Base-by-base conservation (phyloP, 1,284 basidiomycete genomes). In the Peniophora sp. region DNA sequence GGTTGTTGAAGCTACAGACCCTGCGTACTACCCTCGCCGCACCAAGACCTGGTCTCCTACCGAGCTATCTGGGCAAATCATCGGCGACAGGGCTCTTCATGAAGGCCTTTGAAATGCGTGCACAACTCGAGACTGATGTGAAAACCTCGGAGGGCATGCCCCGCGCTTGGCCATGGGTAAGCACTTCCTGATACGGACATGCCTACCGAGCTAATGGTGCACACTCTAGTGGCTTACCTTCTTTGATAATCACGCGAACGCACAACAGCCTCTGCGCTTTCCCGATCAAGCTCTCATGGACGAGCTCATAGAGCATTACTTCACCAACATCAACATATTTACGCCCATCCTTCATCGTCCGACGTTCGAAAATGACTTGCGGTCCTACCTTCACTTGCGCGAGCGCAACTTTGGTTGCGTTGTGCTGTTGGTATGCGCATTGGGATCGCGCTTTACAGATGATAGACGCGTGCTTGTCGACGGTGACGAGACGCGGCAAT, bases 281-380 rank as follows among this genome's bases (percentile, higher is more conserved):
- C 85, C 86, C 0, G 74, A 78, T 0, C 59, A 69, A 2, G 85
- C 89, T 50, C 70, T 94, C 12, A 73, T 83, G 16, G 56, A 60
- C 2, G 59, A 58, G 1, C 75, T 94, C 22, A 72, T 92, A 55
- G 77, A 85, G 24, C 68, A 79, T 9, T 92, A 86, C 62, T 94
- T 93, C 60, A 57, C 58, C 1, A 61, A 78, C 46, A 63, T 79
- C 55, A 89, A 92, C 61, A 60, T 65, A 2, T 74, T 80, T 56
- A 66, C 79, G 25, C 88, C 89, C 3, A 68, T 94, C 16, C 69
- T 95, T 2, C 91, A 94, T 62, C 78, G 81, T 0, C 80, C 81
- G 3, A 82, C 81, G 24, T 92, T 94, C 58, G 77, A 87, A 54
- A 66, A 69, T 20, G 71, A 75, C 43, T 67, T 87, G 44, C 63